Evolutionary conservation across 352 stramenopile genomes (phyloP), one percentile per base, ranked within the genome.

Genomic region (Halophytophthora polymorphica): DNA sequence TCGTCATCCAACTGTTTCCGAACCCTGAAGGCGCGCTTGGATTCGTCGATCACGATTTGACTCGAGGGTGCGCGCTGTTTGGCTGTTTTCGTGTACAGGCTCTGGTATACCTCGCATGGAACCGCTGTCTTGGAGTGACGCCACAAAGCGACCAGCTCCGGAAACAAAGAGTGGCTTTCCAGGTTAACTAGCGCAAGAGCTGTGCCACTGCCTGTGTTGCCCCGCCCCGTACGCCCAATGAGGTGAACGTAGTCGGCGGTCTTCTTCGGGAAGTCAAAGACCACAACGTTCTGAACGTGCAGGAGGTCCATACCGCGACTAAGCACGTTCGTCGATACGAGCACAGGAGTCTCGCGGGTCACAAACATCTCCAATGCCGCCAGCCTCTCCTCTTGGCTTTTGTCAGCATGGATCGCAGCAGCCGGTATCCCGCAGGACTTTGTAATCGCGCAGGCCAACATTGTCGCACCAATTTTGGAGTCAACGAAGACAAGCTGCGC

Each of bases 261-360:
- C 28, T 63, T 77, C 21, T 65, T 66, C 6, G 82, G 82, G 11
- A 86, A 73, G 41, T 92, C 82, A 56, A 89, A 92, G 2, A 92
- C 58, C 8, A 90, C 77, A 11, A 92, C 75, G 18, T 79, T 77
- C 31, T 86, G 59, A 15, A 90, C 75, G 3, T 75, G 64, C 6
- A 89, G 45, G 13, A 90, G 31, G 44, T 92, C 67, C 55, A 90
- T 87, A 18, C 82, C 82, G 25, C 82, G 82, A 14, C 79, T 78
- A n/a, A 92, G 48, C 22, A 90, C 64, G 43, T 77, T 86, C 6
- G 82, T 92, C 0, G 79, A 77, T 6, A 92, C 77, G 6, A 90
- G 58, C 22, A 90, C 64, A 2, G 55, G 59, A 2, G 75, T 42
- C 6, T 71, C 43, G 44, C 77, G 39, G 10, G 73, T 77, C 17